Percentiles rank a stretch among this genome's conserved stretches.
Evolutionary conservation across 2,329 filamentous ascomycete species (phyloP).

Genomic region (Rhexocercosporidium sp.): DNA sequence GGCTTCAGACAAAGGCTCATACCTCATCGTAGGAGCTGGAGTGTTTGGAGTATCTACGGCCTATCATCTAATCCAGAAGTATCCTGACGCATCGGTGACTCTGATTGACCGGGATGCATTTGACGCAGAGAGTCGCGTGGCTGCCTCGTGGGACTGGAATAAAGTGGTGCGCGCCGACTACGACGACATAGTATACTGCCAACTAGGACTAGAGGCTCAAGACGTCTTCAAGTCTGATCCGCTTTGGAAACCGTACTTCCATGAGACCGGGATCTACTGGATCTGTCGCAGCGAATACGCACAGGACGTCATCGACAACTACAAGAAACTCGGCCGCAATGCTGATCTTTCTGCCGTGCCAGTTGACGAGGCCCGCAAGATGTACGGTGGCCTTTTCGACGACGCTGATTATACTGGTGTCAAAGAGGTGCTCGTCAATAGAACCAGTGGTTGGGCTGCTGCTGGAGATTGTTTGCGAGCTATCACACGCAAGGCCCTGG

Average conservation of each 20-base stretch:
- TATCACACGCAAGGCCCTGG: constrained; percentile 48
- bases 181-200: constrained; percentile 57
- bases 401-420: constrained; percentile 46
- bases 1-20: too few species aligned
- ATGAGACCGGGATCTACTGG: constrained; percentile 55
- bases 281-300: constrained; percentile 53
- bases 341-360: constrained; percentile 49
- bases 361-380: constrained; percentile 46
- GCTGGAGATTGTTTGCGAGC: constrained; percentile 51
- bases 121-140: constrained; percentile 44
- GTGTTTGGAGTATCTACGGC: too few species aligned
- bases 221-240: constrained; percentile 55
- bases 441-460: constrained; percentile 58
- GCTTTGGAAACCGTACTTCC: constrained; percentile 52
- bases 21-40: too few species aligned
- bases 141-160: constrained; percentile 64
- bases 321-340: constrained; percentile 44
- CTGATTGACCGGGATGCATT: background rate
- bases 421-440: constrained; percentile 53
- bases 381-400: constrained; percentile 48
- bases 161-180: constrained; percentile 66
- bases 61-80: background rate
- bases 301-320: constrained; percentile 51
- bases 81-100: background rate
- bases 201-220: constrained; percentile 52